Evolutionary conservation across 2,329 filamentous ascomycete species (phyloP).

Genomic region (Neofusicoccum kwambonambiense): DNA sequence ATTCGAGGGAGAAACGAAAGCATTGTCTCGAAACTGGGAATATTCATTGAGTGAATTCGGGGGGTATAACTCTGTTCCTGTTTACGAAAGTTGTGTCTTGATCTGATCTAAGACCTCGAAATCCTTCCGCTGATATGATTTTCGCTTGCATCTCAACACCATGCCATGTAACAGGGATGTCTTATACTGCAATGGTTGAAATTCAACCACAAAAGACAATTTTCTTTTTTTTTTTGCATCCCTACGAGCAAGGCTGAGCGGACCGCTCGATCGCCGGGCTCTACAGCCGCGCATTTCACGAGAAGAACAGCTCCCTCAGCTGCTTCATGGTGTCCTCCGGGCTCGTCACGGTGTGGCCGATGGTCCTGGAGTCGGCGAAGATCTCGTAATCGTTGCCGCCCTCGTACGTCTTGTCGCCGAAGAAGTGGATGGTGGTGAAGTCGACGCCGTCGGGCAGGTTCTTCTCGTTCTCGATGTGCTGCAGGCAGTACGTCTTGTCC

Average conservation of each 20-base stretch:
- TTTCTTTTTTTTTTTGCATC: too few relatives aligned
- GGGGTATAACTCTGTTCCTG: not conserved
- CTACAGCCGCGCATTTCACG: not conserved
- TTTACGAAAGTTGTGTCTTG: not conserved
- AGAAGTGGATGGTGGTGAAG: constrained; percentile 93
- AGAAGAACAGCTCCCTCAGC: constrained; percentile 73
- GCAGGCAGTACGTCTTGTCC: constrained; percentile 98
- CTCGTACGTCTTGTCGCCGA: constrained; percentile 89
- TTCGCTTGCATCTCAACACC: not conserved
- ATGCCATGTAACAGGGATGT: too few relatives aligned
- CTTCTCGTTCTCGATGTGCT: constrained; percentile 80
- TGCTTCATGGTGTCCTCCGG: constrained; percentile 80
- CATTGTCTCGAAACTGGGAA: not conserved
- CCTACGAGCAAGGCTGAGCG: too few relatives aligned
- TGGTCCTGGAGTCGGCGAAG: constrained; percentile 75
- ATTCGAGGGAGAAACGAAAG: too few relatives aligned
- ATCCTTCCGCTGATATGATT: not conserved
- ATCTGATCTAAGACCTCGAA: not conserved
- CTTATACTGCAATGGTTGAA: too few relatives aligned
- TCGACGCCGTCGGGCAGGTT: constrained; percentile 62
- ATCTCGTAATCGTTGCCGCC: constrained; percentile 98
- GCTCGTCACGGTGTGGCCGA: constrained; percentile 77
- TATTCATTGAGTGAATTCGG: not conserved
- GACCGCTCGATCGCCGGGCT: too few relatives aligned
- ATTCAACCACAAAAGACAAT: too few relatives aligned